A percentile compares a stretch with the other conserved stretches of the same genome.
phyloP scores from a whole-genome alignment of 2,329 filamentous ascomycete genomes.

The Aureobasidium sp. region DNA sequence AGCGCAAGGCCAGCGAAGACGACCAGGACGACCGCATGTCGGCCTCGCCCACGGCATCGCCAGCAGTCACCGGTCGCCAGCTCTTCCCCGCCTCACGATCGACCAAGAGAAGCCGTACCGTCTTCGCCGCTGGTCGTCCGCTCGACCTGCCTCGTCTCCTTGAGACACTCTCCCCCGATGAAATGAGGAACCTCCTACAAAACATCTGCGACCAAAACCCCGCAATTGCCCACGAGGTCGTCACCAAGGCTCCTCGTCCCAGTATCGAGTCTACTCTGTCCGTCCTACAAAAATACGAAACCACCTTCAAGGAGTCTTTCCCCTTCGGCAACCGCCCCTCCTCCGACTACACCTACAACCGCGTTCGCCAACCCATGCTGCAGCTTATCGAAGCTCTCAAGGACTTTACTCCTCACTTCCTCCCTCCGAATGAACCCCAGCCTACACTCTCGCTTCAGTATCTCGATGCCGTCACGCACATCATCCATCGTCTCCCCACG shows the following conservation, averaged over 20 bases:
- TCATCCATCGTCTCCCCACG: conserved; percentile 82
- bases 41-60: conserved; percentile 77
- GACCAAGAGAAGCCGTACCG: conserved; percentile 60
- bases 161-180: conserved; percentile 81
- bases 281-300: conserved; percentile 76
- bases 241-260: conserved; percentile 77
- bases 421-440: conserved; percentile 84
- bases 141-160: conserved; percentile 70
- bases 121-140: conserved; percentile 57
- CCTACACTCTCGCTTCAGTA: conserved; percentile 77
- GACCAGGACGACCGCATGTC: conserved; percentile 78
- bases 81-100: conserved; percentile 51
- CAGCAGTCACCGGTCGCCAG: conserved; percentile 60
- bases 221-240: conserved; percentile 76
- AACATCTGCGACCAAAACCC: conserved; percentile 87
- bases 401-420: conserved; percentile 92
- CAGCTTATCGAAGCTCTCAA: conserved; percentile 81
- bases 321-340: conserved; percentile 77
- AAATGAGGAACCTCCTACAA: conserved; percentile 79
- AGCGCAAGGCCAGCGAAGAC: conserved; percentile 68
- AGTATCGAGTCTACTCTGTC: conserved; percentile 72
- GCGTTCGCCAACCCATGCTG: conserved; percentile 72
- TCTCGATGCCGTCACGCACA: conserved; percentile 80
- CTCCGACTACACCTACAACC: conserved; percentile 91
- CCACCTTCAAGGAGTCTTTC: conserved; percentile 68